Base-by-base conservation (phyloP, 352 stramenopile species). In the Achlya hypogyna region DNA sequence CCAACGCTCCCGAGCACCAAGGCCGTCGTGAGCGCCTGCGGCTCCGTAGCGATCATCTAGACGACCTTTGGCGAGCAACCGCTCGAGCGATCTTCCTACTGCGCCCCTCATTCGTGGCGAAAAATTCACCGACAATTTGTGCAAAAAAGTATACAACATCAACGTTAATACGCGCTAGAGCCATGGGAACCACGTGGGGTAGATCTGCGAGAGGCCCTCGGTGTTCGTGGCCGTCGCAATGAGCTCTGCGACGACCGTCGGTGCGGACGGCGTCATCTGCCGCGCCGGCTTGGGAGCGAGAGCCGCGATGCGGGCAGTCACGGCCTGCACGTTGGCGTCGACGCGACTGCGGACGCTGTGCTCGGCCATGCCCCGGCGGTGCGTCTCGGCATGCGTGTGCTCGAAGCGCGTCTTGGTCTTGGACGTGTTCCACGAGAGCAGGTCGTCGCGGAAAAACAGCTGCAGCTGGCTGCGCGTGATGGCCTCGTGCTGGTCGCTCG, bases 361-460 rank as follows among this genome's bases (percentile, higher is more conserved):
- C 65, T 93, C 86, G 2, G 91, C 38, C 63, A 65, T 70, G 25
- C 45, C 9, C 6, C 51, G 60, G 12, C 60, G 76, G 4, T 79
- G 81, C 2, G 78, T 83, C 62, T 92, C 81, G 20, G 62, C 40
- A 51, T 77, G 67, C 9, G 65, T 62, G 47, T 52, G 60, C n/a
- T 70, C 67, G 5, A 72, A 56, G n/a, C 67, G 68, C 49, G 53
- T 22, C 49, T 69, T 81, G n/a, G 82, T 91, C 69, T 95, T 95
- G 31, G 85, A 94, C 22, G 82, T 78, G 59, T 95, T 84, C 86
- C 86, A 95, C 59, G 85, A 93, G 2, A 95, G 72, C 65, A 95
- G 62, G 51, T 95, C 87, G 64, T 95, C 87, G 22, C 87, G 81
- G 76, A 95, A 95, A 72, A 95, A 95, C 34, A 95, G 73, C 29